Conservation (phyloP, 139 green algal genomes). For the Chlorella sp. region DNA sequence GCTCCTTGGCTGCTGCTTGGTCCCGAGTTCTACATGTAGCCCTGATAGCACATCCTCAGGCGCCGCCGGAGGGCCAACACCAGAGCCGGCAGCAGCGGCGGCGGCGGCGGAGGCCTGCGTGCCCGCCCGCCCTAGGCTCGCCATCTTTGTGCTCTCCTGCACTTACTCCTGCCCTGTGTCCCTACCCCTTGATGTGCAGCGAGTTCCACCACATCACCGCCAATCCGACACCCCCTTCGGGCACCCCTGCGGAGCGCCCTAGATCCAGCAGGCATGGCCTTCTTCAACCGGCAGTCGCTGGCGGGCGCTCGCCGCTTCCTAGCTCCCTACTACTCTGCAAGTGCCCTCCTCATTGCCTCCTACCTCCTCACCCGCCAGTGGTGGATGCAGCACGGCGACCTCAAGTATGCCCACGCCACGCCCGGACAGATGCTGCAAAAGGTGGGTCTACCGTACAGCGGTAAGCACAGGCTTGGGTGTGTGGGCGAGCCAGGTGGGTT, state of each 20-base stretch:
- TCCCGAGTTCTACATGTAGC: too few relatives aligned
- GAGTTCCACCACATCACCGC: not conserved
- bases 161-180: too few relatives aligned
- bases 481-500: too few relatives aligned
- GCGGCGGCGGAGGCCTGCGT: too few relatives aligned
- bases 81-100: too few relatives aligned
- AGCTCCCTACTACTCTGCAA: conserved; percentile 30
- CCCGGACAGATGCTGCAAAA: conserved; percentile 13
- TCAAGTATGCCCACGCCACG: not conserved
- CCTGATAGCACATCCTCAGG: too few relatives aligned
- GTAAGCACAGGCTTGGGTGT: too few relatives aligned
- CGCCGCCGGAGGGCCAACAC: too few relatives aligned
- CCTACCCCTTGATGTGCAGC: not conserved
- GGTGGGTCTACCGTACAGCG: too few relatives aligned
- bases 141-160: too few relatives aligned
- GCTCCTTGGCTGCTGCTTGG: too few relatives aligned
- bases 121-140: too few relatives aligned
- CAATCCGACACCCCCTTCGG: not conserved
- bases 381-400: conserved; percentile 14
- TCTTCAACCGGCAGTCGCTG: not conserved
- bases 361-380: conserved; percentile 15
- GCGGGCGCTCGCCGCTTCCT: conserved; percentile 29
- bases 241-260: not conserved
- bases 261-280: not conserved
- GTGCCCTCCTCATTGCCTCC: conserved; percentile 8